phyloP scores from a whole-genome alignment of 257 asterid genomes.

The Ocimum tenuiflorum region DNA sequence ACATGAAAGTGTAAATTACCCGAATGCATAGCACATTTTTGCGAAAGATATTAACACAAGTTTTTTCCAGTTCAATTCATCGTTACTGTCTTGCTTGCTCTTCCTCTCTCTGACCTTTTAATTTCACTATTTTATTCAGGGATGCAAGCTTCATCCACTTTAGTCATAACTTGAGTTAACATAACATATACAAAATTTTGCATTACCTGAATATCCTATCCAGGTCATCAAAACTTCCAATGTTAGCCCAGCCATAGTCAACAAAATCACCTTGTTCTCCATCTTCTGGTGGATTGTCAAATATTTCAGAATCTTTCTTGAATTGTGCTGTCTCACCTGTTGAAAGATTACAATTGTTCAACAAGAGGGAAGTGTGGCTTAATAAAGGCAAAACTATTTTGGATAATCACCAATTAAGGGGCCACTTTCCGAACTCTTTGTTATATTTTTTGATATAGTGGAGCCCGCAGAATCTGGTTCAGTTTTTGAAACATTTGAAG shows the following conservation, averaged over 20 bases:
- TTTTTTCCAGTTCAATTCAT: neutral
- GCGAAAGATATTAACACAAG: neutral
- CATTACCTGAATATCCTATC: slow-evolving; percentile 84
- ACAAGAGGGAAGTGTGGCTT: slow-evolving; percentile 2
- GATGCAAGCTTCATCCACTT: neutral
- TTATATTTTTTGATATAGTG: slow-evolving; percentile 27
- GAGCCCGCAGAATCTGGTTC: slow-evolving; percentile 29
- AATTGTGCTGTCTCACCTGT: slow-evolving; percentile 40
- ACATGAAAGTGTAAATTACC: neutral
- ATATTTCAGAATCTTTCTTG: slow-evolving; percentile 40
- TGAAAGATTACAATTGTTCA: slow-evolving; percentile 17
- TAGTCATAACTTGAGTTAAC: slow-evolving; percentile 3
- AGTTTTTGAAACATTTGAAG: slow-evolving; percentile 32
- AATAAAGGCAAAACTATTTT: neutral
- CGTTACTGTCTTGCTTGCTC: neutral
- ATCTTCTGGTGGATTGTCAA: slow-evolving; percentile 48
- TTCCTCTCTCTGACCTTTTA: neutral
- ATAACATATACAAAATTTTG: slow-evolving; percentile 13
- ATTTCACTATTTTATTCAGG: neutral
- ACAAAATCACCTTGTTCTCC: slow-evolving; percentile 59
- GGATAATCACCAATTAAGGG: slow-evolving; percentile 34
- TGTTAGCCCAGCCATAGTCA: slow-evolving; percentile 79
- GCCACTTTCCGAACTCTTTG: slow-evolving; percentile 26
- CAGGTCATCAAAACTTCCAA: slow-evolving; percentile 90
- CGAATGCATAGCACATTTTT: neutral